Evolutionary conservation across 2,329 filamentous ascomycete species (phyloP).

Genomic region (Penicillium hesseltinei): DNA sequence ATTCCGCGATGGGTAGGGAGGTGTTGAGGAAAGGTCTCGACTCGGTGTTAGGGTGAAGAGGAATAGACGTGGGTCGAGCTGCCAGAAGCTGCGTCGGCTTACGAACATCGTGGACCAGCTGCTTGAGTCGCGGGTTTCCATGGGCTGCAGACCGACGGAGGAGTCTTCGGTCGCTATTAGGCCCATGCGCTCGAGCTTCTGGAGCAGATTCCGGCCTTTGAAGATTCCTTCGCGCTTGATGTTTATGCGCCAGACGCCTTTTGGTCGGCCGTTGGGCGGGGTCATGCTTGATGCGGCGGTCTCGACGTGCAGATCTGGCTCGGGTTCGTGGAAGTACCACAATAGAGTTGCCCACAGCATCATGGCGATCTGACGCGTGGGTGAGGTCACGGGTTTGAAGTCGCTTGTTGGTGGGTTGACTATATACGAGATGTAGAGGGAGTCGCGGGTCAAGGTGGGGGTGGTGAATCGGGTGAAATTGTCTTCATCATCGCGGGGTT

Average conservation of each 20-base stretch:
- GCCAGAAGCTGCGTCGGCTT: conserved; percentile 81
- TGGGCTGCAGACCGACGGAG: conserved; percentile 62
- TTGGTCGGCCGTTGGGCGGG: conserved; percentile 67
- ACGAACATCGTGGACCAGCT: conserved; percentile 82
- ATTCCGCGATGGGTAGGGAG: conserved; percentile 52
- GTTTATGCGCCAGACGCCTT: conserved; percentile 81
- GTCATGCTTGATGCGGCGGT: conserved; percentile 65
- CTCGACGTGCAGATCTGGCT: conserved; percentile 64
- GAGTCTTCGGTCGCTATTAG: conserved; percentile 75
- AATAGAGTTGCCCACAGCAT: conserved; percentile 93
- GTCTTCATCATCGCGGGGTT: conserved; percentile 20
- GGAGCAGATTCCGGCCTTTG: conserved; percentile 75
- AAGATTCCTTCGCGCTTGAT: conserved; percentile 87
- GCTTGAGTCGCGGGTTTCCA: conserved; percentile 60
- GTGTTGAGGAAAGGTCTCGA: conserved; percentile 46
- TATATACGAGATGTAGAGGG: conserved; percentile 87
- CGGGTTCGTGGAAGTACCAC: conserved; percentile 94
- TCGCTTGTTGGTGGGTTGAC: conserved; percentile 78
- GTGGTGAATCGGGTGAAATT: conserved; percentile 58
- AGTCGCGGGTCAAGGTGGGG: conserved; percentile 76
- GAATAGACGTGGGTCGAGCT: conserved; percentile 81
- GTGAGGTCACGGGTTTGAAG: conserved; percentile 75
- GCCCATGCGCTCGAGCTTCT: conserved; percentile 92
- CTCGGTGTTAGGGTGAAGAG: conserved; percentile 76
- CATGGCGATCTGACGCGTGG: conserved; percentile 88